Percentiles rank a stretch among this genome's conserved stretches.
These are phyloP conservation scores for Aspergillus sp. DNA, from an alignment of 2,329 filamentous ascomycete genomes.

Conservation along the genomic window DNA sequence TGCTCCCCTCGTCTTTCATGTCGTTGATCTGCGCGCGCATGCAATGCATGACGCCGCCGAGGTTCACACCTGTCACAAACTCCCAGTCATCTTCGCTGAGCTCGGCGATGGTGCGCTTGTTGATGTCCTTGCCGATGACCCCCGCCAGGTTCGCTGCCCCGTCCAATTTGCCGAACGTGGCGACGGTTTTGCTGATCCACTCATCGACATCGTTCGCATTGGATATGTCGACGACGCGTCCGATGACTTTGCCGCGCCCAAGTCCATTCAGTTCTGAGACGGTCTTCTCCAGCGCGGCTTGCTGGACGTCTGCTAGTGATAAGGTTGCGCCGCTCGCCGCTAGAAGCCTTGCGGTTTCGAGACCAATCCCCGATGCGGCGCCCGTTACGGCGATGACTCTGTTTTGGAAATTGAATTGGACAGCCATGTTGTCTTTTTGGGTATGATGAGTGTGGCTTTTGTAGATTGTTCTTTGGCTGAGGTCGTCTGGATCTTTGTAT, in stretches of 20 bases:
- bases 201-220: background rate
- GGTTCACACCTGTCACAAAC: constrained; percentile 10
- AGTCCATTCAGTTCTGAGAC: background rate
- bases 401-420: background rate
- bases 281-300: background rate
- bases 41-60: constrained; percentile 17
- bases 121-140: background rate
- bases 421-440: background rate
- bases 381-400: background rate
- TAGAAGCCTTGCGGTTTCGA: constrained; percentile 1
- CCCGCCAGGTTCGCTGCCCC: constrained; percentile 3
- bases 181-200: background rate
- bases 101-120: background rate
- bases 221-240: background rate
- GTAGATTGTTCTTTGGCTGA: background rate
- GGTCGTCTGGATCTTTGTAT: background rate
- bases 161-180: background rate
- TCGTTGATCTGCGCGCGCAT: constrained; percentile 16
- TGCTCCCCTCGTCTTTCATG: constrained; percentile 22
- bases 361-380: constrained; percentile 4
- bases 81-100: background rate
- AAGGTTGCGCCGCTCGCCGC: constrained; percentile 1
- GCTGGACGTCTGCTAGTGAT: background rate
- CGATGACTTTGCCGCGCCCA: background rate
- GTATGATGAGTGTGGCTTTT: background rate